These are phyloP conservation scores for Exophiala spinifera DNA, from an alignment of 2,329 filamentous ascomycete genomes.

Conservation along the genomic window DNA sequence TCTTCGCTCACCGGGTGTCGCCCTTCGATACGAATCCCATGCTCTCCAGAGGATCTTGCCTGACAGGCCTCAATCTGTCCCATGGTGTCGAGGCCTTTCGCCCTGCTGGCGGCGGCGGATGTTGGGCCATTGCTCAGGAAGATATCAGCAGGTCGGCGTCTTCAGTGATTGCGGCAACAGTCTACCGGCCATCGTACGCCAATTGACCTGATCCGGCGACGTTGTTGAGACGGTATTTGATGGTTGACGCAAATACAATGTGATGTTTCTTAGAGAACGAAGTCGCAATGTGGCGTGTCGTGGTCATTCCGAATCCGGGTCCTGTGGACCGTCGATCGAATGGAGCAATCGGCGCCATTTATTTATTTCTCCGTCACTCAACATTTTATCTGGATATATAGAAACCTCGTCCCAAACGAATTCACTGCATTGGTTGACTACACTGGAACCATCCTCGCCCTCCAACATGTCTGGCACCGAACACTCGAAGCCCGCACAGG, in stretches of 20 bases:
- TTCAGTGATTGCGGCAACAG: not conserved
- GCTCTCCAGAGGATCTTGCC: slow-evolving; percentile 72
- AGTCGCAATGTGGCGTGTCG: too few relatives aligned
- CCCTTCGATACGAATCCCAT: slow-evolving; percentile 89
- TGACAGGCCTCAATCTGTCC: slow-evolving; percentile 69
- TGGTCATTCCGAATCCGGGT: too few relatives aligned
- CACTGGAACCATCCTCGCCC: too few relatives aligned
- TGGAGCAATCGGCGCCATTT: too few relatives aligned
- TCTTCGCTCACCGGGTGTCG: slow-evolving; percentile 68
- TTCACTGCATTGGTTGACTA: too few relatives aligned
- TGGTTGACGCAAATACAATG: too few relatives aligned
- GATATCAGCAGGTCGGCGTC: not conserved
- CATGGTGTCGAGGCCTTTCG: slow-evolving; percentile 43
- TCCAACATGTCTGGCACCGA: not conserved
- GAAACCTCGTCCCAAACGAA: too few relatives aligned
- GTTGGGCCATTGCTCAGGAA: slow-evolving; percentile 15
- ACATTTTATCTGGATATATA: too few relatives aligned
- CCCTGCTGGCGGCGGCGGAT: slow-evolving; percentile 14
- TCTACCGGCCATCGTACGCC: not conserved
- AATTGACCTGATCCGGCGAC: not conserved
- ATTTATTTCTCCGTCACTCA: too few relatives aligned
- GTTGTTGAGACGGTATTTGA: too few relatives aligned
- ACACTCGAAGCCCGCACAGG: not conserved
- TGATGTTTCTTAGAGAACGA: too few relatives aligned
- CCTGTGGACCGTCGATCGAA: too few relatives aligned